Base-by-base conservation (phyloP, 2,329 filamentous ascomycete genomes). In the Geoglossum cookeanum region DNA sequence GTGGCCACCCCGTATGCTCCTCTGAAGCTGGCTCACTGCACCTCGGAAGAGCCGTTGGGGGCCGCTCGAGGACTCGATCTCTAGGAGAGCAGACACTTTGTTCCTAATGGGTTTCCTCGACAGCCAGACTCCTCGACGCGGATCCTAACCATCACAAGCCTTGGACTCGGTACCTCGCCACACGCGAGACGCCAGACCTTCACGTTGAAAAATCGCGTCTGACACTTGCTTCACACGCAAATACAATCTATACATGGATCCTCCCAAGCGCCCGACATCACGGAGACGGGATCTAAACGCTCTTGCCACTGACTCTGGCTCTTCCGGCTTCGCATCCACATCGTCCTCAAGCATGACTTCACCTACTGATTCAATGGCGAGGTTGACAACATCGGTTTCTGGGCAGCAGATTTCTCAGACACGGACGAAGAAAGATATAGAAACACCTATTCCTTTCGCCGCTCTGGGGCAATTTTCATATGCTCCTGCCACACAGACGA, bases 401-500 rank as follows among this genome's bases (percentile, higher is more conserved):
- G 30, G 30, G 30, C 30, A 35, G 30, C 30, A 53, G 29, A 9
- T 35, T 37, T 33, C 49, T 35, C 49, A 17, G 15, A n/a, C 33
- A 3, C 49, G 29, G n/a, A 9, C 22, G n/a, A 45, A 45, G 33
- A 30, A 53, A 9, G 33, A 55, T 3, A 27, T 35, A 6, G 37
- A 56, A 29, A 30, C 48, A 29, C 49, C 52, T 15, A n/a, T 6
- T 27, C 63, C 56, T 58, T 64, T 56, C 52, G 32, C 35, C 27
- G 75, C 77, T 52, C 68, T 83, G 58, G 80, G 75, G 49, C 78
- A 80, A 64, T 75, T 83, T 59, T 79, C 78, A 1, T 79, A 80
- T 63, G 78, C 77, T 58, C 80, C 80, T 33, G 76, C 80, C 15
- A 83, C 80, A 11, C 77, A 79, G 64, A 82, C 80, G 9, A 83